Conservation (phyloP, 495 filamentous ascomycete species). For the Aspergillus taichungensis region DNA sequence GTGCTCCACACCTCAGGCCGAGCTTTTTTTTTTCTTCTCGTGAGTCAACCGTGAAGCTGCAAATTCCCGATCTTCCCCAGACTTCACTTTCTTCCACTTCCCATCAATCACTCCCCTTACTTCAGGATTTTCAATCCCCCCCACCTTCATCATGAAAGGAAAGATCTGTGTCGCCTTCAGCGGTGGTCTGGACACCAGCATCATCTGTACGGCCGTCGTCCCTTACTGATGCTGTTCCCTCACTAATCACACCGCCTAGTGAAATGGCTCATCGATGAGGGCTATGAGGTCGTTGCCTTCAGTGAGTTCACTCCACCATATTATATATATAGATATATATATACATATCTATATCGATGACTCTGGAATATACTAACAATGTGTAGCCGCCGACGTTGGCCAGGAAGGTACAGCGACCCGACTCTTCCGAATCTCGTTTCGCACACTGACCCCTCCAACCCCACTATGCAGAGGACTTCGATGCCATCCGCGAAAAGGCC, state of each 20-base stretch:
- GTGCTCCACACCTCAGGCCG: no score
- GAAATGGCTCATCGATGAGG: constrained; percentile 60
- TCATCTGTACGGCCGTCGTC: constrained; percentile 36
- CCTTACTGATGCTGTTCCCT: neutral
- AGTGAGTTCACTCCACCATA: constrained; percentile 36
- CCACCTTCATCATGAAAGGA: constrained; percentile 13
- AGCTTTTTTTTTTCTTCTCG: constrained; percentile 16
- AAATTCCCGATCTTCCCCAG: neutral
- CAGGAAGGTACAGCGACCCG: constrained; percentile 36
- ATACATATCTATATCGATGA: neutral
- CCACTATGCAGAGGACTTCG: constrained; percentile 46
- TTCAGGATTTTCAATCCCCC: constrained; percentile 2
- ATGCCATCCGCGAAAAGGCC: constrained; percentile 49
- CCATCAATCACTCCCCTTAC: constrained; percentile 8
- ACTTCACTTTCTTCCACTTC: constrained; percentile 5
- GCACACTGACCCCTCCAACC: constrained; percentile 6
- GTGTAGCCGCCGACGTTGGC: constrained; percentile 53
- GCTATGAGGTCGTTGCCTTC: constrained; percentile 60
- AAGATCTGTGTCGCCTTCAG: constrained; percentile 33
- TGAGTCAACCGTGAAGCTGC: constrained; percentile 19
- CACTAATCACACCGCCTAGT: constrained; percentile 20
- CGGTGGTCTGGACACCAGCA: constrained; percentile 59
- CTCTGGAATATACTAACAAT: constrained; percentile 18
- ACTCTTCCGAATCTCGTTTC: neutral
- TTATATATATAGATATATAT: neutral